These are phyloP conservation scores for Aspergillus mulundensis DNA, from an alignment of 495 filamentous ascomycete species.

Conservation along the genomic window DNA sequence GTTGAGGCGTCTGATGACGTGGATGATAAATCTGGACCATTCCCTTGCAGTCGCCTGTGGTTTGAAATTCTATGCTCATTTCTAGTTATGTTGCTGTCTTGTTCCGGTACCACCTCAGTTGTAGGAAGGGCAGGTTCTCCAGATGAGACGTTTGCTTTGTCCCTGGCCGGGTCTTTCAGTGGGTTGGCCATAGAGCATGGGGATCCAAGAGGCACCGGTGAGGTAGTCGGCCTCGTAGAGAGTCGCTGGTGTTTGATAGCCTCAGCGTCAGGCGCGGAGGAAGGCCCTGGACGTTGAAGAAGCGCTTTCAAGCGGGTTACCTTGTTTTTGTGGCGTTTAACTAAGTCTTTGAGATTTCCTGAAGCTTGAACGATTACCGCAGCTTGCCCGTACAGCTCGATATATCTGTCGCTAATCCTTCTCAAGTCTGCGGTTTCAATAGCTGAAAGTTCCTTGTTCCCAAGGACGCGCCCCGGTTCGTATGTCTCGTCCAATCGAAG, in stretches of 20 bases:
- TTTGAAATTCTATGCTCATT: not conserved
- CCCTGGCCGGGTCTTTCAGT: not conserved
- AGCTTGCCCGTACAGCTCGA: constrained; percentile 29
- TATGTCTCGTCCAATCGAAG: constrained; percentile 26
- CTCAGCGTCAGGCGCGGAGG: constrained; percentile 21
- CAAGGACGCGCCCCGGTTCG: constrained; percentile 24
- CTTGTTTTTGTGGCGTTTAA: constrained; percentile 39
- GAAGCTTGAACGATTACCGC: constrained; percentile 24
- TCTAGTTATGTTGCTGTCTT: not conserved
- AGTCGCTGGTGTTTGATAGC: constrained; percentile 27
- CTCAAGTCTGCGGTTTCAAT: constrained; percentile 5
- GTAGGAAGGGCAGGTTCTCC: not conserved
- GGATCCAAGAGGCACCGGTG: not conserved
- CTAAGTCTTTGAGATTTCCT: constrained; percentile 25
- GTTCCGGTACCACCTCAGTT: not conserved
- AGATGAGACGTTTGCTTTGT: not conserved
- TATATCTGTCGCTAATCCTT: constrained; percentile 28
- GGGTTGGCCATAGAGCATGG: not conserved
- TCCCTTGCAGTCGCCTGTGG: not conserved
- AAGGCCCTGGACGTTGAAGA: constrained; percentile 29
- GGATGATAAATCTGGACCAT: constrained; percentile 4
- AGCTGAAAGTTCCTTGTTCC: not conserved
- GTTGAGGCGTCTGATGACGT: constrained; percentile 18
- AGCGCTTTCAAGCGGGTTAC: constrained; percentile 30
- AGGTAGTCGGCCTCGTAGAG: not conserved